These are phyloP conservation scores for Blastobotrys capitulatus DNA, from an alignment of 1,139 yeast genomes.

Conservation along the genomic window DNA sequence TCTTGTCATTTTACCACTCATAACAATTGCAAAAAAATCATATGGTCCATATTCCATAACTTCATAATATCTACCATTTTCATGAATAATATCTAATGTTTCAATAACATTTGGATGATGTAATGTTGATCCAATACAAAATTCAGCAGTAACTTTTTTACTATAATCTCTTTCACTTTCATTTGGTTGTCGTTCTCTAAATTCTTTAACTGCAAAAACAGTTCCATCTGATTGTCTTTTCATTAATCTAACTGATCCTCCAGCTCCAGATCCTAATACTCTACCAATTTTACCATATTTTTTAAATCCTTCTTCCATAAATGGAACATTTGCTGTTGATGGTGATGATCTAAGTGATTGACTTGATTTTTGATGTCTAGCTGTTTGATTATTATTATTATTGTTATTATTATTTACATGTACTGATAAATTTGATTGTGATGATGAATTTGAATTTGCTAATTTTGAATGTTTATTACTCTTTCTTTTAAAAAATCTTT, in stretches of 20 bases:
- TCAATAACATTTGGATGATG: slow-evolving; percentile 93
- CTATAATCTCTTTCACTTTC: slow-evolving; percentile 88
- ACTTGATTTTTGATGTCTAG: not conserved
- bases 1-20: slow-evolving; percentile 89
- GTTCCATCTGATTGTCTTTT: slow-evolving; percentile 74
- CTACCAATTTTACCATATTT: slow-evolving; percentile 89
- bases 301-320: slow-evolving; percentile 43
- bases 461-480: slow-evolving; percentile 10
- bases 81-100: slow-evolving; percentile 87
- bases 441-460: not conserved
- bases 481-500: slow-evolving; percentile 34
- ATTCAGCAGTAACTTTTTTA: slow-evolving; percentile 94
- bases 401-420: no score
- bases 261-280: slow-evolving; percentile 94
- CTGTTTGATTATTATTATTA: no score
- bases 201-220: slow-evolving; percentile 95
- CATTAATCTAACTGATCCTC: slow-evolving; percentile 89
- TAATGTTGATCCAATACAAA: slow-evolving; percentile 92
- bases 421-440: slow-evolving; percentile 5
- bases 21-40: slow-evolving; percentile 94
- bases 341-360: not conserved
- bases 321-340: slow-evolving; percentile 30
- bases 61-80: slow-evolving; percentile 79
- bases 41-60: slow-evolving; percentile 98
- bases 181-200: slow-evolving; percentile 75